Base-by-base conservation (phyloP, 257 asterid genomes). In the Paulownia fortunei region DNA sequence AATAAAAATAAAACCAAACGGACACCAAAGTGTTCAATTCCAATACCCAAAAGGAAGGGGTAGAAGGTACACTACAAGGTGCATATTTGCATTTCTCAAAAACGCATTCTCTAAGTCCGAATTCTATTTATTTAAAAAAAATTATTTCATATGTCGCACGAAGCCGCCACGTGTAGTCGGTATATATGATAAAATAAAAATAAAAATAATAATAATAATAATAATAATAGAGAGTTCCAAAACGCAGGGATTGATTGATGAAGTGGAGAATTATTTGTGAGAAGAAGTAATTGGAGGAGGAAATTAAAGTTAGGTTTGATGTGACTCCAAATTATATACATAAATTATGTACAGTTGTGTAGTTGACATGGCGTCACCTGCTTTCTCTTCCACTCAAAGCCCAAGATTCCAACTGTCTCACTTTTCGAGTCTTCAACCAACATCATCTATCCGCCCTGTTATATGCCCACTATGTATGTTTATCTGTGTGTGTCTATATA, bases 371-470 rank as follows among this genome's bases (percentile, higher is more conserved):
- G 59, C 65, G 79, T 81, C 82, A 54, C 60, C 51, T 15, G 26
- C 76, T 72, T 74, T 69, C 67, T 30, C 30, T 72, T 62, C 80
- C 82, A 73, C 80, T 78, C 69, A 73, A 65, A 24, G 18, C 83
- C 32, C 80, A 73, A 82, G 86, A 82, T 82, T 82, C 86, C 86
- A 78, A 78, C 78, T 82, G 86, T 82, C 86, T 68, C 83, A 15
- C 80, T 69, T 82, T 82, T 65, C 83, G 73, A 60, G 39, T 58
- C 77, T 47, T 67, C 69, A 47, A 72, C 23, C 73, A 73, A 72
- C 80, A 72, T 47, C 8, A 56, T 77, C 76, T 66, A 76, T 63
- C 65, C 73, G 46, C 67, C 19, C 58, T 76, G 16, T 66, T 32
- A 24, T 42, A 10, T n/a, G 34, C 73, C 78, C 68, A 77, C 76